Percentiles rank a stretch among this genome's conserved stretches.
These are phyloP conservation scores for Erythrophleum fordii DNA, from an alignment of 306 rosid genomes.

Conservation along the genomic window DNA sequence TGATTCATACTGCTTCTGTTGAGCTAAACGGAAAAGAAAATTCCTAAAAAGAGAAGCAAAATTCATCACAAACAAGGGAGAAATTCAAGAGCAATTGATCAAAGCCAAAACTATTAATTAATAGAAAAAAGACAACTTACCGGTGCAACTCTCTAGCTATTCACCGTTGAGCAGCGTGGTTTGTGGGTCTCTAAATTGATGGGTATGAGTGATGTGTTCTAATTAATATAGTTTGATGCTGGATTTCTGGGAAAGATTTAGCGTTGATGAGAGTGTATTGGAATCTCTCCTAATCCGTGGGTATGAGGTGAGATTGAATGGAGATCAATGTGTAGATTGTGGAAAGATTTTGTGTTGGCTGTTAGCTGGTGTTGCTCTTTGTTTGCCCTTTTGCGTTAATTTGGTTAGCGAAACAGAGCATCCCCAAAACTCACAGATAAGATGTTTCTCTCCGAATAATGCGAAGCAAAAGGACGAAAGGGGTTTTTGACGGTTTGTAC, in stretches of 20 bases:
- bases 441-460: conserved; percentile 50
- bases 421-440: conserved; percentile 47
- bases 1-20: conserved; percentile 54
- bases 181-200: neutral
- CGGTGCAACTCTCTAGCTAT: conserved; percentile 15
- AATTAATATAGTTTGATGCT: neutral
- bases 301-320: neutral
- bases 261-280: neutral
- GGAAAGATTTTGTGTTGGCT: conserved; percentile 12
- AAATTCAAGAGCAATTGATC: neutral
- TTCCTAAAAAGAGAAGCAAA: neutral
- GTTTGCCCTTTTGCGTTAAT: conserved; percentile 27
- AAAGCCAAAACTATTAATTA: neutral
- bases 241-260: neutral
- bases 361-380: conserved; percentile 5
- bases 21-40: neutral
- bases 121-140: neutral
- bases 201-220: neutral
- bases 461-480: conserved; percentile 52
- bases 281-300: neutral
- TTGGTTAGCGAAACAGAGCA: conserved; percentile 1
- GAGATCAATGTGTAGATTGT: neutral
- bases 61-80: neutral
- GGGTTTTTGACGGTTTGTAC: conserved; percentile 43
- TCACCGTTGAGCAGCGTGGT: neutral